A percentile compares a stretch with the other conserved stretches of the same genome.
phyloP scores from a whole-genome alignment of 192 early-diverging fungal genomes.

The Gigaspora rosea region DNA sequence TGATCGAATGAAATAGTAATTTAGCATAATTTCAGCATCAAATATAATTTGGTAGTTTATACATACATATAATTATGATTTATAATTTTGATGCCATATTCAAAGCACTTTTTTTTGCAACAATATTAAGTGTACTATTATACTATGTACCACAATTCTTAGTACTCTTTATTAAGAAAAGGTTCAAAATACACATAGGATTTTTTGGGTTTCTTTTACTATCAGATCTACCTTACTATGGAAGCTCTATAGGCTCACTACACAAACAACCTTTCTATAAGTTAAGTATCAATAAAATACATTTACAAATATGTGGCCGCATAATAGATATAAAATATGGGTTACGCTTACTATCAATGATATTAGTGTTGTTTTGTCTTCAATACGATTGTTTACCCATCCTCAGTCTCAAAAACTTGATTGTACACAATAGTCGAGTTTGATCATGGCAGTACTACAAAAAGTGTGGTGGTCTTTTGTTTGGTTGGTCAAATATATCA shows the following conservation, averaged over 20 bases:
- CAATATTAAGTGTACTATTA: not conserved
- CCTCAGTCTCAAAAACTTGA: not conserved
- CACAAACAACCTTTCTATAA: not conserved
- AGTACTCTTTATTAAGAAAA: not conserved
- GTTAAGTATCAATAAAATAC: constrained; percentile 2
- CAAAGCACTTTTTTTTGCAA: not conserved
- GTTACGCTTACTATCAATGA: constrained; percentile 41
- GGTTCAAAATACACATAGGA: constrained; percentile 21
- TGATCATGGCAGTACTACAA: constrained; percentile 29
- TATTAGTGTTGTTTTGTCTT: constrained; percentile 21
- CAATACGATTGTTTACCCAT: not conserved
- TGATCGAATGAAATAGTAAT: too few species aligned
- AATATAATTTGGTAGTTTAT: too few species aligned
- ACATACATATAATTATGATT: too few species aligned
- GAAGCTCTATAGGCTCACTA: not conserved
- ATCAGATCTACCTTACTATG: constrained; percentile 4
- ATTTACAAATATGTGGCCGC: constrained; percentile 16
- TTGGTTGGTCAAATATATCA: constrained; percentile 39
- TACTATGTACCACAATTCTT: not conserved
- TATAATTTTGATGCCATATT: too few species aligned
- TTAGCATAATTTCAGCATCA: too few species aligned
- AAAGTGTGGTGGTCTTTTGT: constrained; percentile 53
- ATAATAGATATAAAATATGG: constrained; percentile 23
- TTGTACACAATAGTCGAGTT: constrained; percentile 1
- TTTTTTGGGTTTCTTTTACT: constrained; percentile 17